phyloP scores from a whole-genome alignment of 192 early-diverging fungal species.

The Glomus cerebriforme region DNA sequence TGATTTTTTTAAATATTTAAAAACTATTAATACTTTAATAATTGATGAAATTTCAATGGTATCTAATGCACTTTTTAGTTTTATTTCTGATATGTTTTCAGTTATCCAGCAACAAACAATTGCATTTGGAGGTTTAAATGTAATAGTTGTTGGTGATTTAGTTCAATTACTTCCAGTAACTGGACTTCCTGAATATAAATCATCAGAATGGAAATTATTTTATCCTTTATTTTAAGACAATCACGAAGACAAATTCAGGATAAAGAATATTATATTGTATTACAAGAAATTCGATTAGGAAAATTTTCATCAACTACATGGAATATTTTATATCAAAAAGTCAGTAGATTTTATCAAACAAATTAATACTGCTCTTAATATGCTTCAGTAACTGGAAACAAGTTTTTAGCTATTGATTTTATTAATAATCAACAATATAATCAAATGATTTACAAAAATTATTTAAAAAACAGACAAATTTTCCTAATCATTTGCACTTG shows the following conservation, averaged over 20 bases:
- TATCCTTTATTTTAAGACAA: neutral
- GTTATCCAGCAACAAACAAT: neutral
- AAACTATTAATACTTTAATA: constrained; percentile 1
- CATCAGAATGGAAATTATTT: constrained; percentile 14
- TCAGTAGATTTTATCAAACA: too few species aligned
- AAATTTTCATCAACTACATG: neutral
- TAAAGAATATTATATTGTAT: neutral
- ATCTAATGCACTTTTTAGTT: neutral
- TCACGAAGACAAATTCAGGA: neutral
- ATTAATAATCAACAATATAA: too few species aligned
- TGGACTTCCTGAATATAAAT: neutral
- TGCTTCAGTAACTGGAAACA: too few species aligned
- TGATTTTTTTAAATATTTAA: too few species aligned
- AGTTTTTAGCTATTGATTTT: too few species aligned
- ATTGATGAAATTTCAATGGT: constrained; percentile 23
- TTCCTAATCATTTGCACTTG: too few species aligned
- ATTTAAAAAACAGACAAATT: too few species aligned
- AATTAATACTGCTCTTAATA: too few species aligned
- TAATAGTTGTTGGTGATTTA: constrained; percentile 13
- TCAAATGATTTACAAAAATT: too few species aligned
- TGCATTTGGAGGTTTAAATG: constrained; percentile 1
- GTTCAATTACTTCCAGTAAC: neutral
- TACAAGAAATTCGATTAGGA: too few species aligned
- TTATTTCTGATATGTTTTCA: constrained; percentile 9
- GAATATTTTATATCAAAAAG: neutral